These are phyloP conservation scores for Quercus parvula DNA, from an alignment of 306 rosid genomes.

Conservation along the genomic window DNA sequence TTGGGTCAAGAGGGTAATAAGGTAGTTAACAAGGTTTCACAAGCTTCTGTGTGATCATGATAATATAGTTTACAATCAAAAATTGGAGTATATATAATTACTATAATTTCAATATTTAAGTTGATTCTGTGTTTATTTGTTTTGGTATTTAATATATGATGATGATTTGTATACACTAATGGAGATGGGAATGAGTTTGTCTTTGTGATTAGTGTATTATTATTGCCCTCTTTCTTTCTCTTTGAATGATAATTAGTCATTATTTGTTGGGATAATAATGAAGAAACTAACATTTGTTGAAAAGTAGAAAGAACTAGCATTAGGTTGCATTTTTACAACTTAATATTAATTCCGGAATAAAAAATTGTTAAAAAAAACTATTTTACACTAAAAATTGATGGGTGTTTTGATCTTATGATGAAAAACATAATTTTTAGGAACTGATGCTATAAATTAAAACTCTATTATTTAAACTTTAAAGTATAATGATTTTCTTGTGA, in stretches of 20 bases:
- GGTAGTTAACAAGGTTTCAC: slow-evolving; percentile 64
- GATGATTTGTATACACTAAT: not conserved
- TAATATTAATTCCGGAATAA: no score
- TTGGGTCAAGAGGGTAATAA: slow-evolving; percentile 74
- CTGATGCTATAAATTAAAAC: fast-evolving
- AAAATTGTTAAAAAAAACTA: no score
- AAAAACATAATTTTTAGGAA: no score
- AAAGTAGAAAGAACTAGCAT: no score
- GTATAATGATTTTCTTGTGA: no score
- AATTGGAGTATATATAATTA: not conserved
- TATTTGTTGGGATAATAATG: no score
- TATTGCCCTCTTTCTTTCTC: no score
- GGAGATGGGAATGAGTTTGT: not conserved
- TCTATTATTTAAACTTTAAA: no score
- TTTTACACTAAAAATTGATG: no score
- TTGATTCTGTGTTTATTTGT: not conserved
- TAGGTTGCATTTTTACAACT: no score
- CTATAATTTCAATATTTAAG: not conserved
- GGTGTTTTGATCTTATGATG: fast-evolving
- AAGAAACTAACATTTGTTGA: no score
- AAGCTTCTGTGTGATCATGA: slow-evolving; percentile 54
- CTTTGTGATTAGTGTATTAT: no score
- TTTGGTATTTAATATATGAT: not conserved
- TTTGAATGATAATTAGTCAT: not conserved
- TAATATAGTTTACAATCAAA: not conserved